Evolutionary conservation across 2,329 filamentous ascomycete species (phyloP).

Genomic region (Aspergillus transmontanensis): DNA sequence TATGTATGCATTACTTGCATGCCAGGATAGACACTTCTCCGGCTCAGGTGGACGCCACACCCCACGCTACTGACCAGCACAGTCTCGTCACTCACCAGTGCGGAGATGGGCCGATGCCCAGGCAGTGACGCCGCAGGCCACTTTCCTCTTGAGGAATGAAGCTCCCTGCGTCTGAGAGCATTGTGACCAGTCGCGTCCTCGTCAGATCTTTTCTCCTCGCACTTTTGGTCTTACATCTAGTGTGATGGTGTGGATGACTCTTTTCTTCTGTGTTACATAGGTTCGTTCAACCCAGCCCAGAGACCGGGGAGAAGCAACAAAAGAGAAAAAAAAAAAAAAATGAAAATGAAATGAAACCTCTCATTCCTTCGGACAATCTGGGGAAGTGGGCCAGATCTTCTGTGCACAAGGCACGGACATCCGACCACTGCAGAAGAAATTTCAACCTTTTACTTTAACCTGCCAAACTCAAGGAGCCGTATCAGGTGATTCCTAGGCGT

Average conservation of each 20-base stretch:
- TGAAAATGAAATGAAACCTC: slow-evolving; percentile 4
- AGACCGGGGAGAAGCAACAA: not conserved
- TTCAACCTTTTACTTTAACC: not conserved
- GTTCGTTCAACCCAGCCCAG: not conserved
- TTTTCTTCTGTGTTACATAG: not conserved
- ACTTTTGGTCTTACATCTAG: not conserved
- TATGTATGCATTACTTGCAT: slow-evolving; percentile 25
- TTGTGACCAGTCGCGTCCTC: slow-evolving; percentile 15
- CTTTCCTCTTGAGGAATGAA: slow-evolving; percentile 13
- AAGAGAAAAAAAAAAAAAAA: not conserved
- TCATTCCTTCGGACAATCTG: slow-evolving; percentile 20
- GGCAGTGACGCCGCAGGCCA: slow-evolving; percentile 22
- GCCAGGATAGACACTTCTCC: slow-evolving; percentile 23
- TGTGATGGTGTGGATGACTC: not conserved
- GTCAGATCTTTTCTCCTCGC: not conserved
- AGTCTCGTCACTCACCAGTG: slow-evolving; percentile 12
- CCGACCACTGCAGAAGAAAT: slow-evolving; percentile 10
- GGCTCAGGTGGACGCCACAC: slow-evolving; percentile 27
- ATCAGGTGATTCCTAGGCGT: slow-evolving; percentile 12
- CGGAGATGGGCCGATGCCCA: slow-evolving; percentile 16
- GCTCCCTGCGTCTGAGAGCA: slow-evolving; percentile 15
- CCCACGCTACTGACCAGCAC: slow-evolving; percentile 21
- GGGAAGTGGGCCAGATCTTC: slow-evolving; percentile 29
- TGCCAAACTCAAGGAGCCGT: not conserved
- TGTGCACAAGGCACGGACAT: slow-evolving; percentile 22